Base-by-base conservation (phyloP, 805 yeast species). In the Kuraishia cidri region DNA sequence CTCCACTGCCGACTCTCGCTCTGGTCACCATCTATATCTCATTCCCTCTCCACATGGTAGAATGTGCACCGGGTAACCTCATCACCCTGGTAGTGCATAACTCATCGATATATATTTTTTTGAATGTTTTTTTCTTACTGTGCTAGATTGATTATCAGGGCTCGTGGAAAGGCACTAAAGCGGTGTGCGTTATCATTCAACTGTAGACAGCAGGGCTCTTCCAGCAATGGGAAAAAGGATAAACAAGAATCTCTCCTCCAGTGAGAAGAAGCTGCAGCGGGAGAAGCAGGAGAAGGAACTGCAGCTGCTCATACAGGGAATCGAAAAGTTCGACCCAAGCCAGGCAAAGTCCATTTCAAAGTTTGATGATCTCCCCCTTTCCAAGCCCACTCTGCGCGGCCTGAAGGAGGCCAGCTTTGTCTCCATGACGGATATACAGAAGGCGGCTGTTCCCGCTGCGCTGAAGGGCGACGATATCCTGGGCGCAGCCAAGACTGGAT, bases 401-500 rank as follows among this genome's bases (percentile, higher is more conserved):
- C 58, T 92, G 26, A 75, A 71, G 38, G 83, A 75, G 34, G 68
- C 94, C n/a, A 80, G 85, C 33, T 92, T 80, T 52, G 66, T 82
- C 2, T 67, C 75, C 8, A 56, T 88, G 62, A 92, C 98, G 0
- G 95, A 83, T 27, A 84, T 92, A 37, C 99, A 92, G 48, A 73
- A 69, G 38, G 75, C 75, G 30, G 66, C 95, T 5, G 82, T 92
- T 18, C 82, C 94, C 0, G 58, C 69, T 10, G 75, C 92, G 1
- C 59, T 92, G 38, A 77, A 82, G 44, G 90, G 92, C 1, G 60
- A 68, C 21, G 97, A 87, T 59, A 54, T 88, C 3, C 64, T 88
- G 44, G 95, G 86, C 9, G 88, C 95, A 14, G 96, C 96, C 14
- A 74, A 75, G 45, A 87, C 97, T 0, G 90, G 90, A 3, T 82